Base-by-base conservation (phyloP, 306 rosid genomes). In the Castanea mollissima region DNA sequence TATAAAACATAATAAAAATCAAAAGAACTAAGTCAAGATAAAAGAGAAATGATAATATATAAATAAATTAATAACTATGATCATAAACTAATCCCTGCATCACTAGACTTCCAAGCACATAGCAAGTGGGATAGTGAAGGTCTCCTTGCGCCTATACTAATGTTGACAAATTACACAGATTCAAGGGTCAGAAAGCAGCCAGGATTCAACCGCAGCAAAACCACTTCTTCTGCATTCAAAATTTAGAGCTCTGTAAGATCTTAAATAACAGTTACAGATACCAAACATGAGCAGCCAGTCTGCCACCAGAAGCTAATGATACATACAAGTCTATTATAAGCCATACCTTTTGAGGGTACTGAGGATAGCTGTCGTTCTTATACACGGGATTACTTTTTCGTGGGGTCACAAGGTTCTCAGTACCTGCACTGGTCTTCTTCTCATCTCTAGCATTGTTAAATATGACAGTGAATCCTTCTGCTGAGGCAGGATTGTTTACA, bases 361-460 rank as follows among this genome's bases (percentile, higher is more conserved):
- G 70, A 44, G 89, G 78, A 80, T 74, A 55, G 13, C 29, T 74
- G 10, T 83, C 83, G 18, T 78, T 73, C 65, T 74, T 80, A 73
- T 62, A 67, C 27, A 27, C 73, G 41, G 87, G 49, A 23, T 92
- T 87, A 55, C 46, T 65, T 74, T 21, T 83, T 64, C 83, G 59
- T 1, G 90, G 88, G 32, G 91, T 79, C 13, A 19, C 77, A 4
- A n/a, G 14, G 60, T 80, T 85, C 25, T 38, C 65, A 16, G 82
- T 35, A 34, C 82, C 49, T 23, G 58, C 60, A 25, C 59, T 87
- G 32, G 90, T 84, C 86, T 90, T 94, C 90, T 92, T 94, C 85
- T 94, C 97, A 77, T 92, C 92, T 82, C 98, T 88, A 29, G 97
- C 97, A 78, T 89, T 90, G 76, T 89, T 94, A 86, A 94, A 93